Conservation (phyloP, 2,329 filamentous ascomycete genomes). For the Orbilia javanica region DNA sequence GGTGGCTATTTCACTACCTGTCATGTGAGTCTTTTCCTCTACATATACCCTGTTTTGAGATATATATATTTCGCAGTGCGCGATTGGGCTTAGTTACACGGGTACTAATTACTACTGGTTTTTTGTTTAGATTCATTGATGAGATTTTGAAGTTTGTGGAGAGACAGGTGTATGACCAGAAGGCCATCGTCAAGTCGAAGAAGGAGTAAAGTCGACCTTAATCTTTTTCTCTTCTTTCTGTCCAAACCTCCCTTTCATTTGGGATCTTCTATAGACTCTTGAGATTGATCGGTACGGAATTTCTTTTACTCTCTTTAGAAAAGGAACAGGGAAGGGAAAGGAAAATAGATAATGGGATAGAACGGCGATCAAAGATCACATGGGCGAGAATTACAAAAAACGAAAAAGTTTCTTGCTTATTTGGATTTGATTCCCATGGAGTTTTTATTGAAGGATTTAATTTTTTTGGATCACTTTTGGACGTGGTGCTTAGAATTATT, state of each 20-base stretch:
- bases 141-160: slow-evolving; percentile 85
- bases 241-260: slow-evolving; percentile 14
- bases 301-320: slow-evolving; percentile 7
- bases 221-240: neutral
- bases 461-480: neutral
- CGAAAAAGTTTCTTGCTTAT: neutral
- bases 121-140: slow-evolving; percentile 76
- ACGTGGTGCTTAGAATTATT: slow-evolving; percentile 1
- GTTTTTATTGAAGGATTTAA: slow-evolving; percentile 5
- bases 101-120: slow-evolving; percentile 44
- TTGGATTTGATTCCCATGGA: neutral
- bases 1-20: slow-evolving; percentile 85
- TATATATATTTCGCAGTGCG: neutral
- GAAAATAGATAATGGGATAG: slow-evolving; percentile 7
- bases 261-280: slow-evolving; percentile 1
- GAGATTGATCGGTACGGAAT: neutral
- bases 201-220: slow-evolving; percentile 26
- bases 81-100: slow-evolving; percentile 50
- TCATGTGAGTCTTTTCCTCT: slow-evolving; percentile 77
- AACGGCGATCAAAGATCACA: neutral
- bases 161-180: slow-evolving; percentile 74
- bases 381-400: neutral
- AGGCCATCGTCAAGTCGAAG: slow-evolving; percentile 59
- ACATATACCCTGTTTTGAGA: neutral
- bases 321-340: neutral